Conservation (phyloP, 2,329 filamentous ascomycete genomes). For the Ambrosiella cleistominuta region DNA sequence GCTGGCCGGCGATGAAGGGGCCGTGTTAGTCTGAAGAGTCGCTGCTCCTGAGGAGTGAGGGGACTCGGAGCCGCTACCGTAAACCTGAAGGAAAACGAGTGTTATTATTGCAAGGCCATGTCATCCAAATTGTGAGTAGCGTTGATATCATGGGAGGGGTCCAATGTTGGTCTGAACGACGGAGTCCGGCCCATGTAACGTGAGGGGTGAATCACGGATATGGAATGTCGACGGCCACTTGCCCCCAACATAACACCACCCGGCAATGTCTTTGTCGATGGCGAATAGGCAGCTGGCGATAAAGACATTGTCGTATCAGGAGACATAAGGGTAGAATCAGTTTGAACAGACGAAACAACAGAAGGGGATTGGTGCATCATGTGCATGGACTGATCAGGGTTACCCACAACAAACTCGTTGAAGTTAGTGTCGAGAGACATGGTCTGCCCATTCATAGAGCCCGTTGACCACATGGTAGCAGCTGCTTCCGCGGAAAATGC, state of each 20-base stretch:
- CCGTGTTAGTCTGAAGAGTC: not conserved
- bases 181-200: not conserved
- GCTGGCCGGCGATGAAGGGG: not conserved
- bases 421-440: slow-evolving; percentile 12
- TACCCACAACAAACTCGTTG: slow-evolving; percentile 12
- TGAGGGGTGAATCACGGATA: not conserved
- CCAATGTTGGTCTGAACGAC: not conserved
- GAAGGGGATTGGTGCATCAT: not conserved
- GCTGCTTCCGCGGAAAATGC: slow-evolving; percentile 11
- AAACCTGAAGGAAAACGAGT: not conserved
- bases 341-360: not conserved
- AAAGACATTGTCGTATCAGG: not conserved
- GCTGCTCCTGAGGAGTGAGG: not conserved
- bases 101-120: slow-evolving; percentile 1
- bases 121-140: not conserved
- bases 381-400: slow-evolving; percentile 2
- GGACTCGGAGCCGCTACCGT: not conserved
- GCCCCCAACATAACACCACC: not conserved
- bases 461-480: slow-evolving; percentile 50
- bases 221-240: not conserved
- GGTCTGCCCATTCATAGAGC: slow-evolving; percentile 31
- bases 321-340: not conserved
- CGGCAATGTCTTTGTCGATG: too few species aligned
- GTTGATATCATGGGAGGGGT: not conserved
- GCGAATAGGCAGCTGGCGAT: too few species aligned